Conservation (phyloP, 169 alveolate species). For the Neospora caninum region DNA sequence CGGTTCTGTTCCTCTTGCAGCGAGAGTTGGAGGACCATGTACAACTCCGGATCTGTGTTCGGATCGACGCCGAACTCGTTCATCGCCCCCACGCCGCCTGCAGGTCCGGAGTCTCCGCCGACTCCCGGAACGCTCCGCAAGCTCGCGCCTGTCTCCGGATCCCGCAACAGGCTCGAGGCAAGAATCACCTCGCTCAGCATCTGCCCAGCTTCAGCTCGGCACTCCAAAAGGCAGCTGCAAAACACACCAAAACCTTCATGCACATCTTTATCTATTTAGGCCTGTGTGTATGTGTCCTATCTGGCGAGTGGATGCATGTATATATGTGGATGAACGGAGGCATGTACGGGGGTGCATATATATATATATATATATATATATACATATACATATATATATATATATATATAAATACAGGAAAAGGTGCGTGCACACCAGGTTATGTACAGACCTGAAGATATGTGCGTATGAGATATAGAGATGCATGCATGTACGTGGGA, state of each 20-base stretch:
- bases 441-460: too few species aligned
- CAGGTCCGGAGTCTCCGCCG: conserved; percentile 69
- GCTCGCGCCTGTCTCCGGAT: conserved; percentile 63
- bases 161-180: neutral
- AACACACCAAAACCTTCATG: neutral
- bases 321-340: neutral
- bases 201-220: neutral
- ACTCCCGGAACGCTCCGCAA: conserved; percentile 62
- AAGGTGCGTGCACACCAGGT: neutral
- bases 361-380: too few species aligned
- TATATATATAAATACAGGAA: neutral
- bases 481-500: too few species aligned
- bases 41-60: conserved; percentile 90
- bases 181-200: conserved; percentile 38
- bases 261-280: neutral
- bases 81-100: conserved; percentile 71
- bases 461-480: too few species aligned
- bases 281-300: conserved; percentile 1
- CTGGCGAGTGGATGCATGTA: neutral
- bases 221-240: conserved; percentile 12
- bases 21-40: conserved; percentile 84
- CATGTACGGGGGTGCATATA: neutral
- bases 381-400: too few species aligned
- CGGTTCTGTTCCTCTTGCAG: conserved; percentile 47
- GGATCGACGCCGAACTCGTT: conserved; percentile 88